Evolutionary conservation across 2,329 filamentous ascomycete species (phyloP), one percentile per base, ranked within the genome.

Genomic region (Aspergillus ruber): DNA sequence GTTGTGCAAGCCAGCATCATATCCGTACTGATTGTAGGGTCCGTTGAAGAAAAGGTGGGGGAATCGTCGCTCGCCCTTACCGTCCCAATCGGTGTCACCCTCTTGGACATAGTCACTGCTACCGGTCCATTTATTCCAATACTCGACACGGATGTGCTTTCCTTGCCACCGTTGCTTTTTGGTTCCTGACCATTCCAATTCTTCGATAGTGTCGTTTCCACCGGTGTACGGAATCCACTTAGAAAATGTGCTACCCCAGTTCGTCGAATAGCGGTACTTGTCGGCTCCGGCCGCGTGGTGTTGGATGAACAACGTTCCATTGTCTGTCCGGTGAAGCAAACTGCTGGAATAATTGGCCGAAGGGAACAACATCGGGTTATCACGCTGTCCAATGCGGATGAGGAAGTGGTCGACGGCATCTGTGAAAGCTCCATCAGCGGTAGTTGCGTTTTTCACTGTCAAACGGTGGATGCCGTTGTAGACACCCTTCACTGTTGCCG

Each of bases 21-120:
- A 85, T 12, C 82, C 82, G 56, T 79, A 85, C 50, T 80, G 71
- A 57, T 85, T 85, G 64, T 77, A 84, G 0, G 74, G 71, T 1
- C 82, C 83, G 43, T 84, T 79, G 42, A 80, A 74, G 58, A 79
- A 82, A 9, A 85, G 64, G 60, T 85, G 81, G 4, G 82, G 82
- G 58, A 80, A 82, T 25, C 78, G 73, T 44, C 81, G 70, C 8
- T 70, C 66, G 4, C 65, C 60, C 6, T 61, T 55, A 38, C 63
- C 61, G 23, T 68, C 66, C 36, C 66, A 68, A 20, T 64, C 68
- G 17, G 75, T 56, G 61, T 85, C 82, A 33, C 76, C 78, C 55
- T 85, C 76, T 57, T 84, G 80, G 9, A 80, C 64, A 54, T 83
- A 79, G 51, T 75, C 72, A 56, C 78, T 81, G 52, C 80, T 83